Evolutionary conservation across 495 filamentous ascomycete genomes (phyloP), one percentile per base, ranked within the genome.

Genomic region (Thozetella sp.): DNA sequence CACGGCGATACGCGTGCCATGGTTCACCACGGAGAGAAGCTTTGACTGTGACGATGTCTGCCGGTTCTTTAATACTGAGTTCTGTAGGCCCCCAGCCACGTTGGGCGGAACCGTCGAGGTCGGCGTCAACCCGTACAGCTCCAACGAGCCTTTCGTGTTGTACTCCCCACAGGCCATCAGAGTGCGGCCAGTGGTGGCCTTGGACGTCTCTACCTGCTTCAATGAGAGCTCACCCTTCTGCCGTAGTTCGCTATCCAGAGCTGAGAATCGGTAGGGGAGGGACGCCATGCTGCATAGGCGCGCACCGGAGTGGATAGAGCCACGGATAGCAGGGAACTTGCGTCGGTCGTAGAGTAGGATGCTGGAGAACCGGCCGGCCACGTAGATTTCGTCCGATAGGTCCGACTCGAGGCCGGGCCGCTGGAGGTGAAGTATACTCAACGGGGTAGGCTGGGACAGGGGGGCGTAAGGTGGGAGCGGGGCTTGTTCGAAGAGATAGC

Each of bases 161-260:
- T 98, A 98, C 69, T 96, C 93, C n/a, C 93, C 94, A 58, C 90
- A 91, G 19, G 93, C 93, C 30, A 94, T 85, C 43, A 98, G 74
- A 3, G 85, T 90, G 12, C 82, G 80, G 2, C 83, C 80, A 10
- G 75, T 76, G 6, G 64, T 60, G 30, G 46, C 73, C 62, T 87
- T 87, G 40, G 79, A 77, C 51, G 74, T 76, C 15, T 66, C 69
- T 1, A 87, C 70, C 55, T 83, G 76, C 24, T 83, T 78, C 56
- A 86, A 51, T 30, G 82, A 73, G 59, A 85, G 68, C 72, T 79
- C 68, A 66, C 81, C 80, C 57, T 75, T 69, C 19, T 80, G 78
- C 22, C 86, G 78, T 1, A 86, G 70, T 56, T 88, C 82, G 57
- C 77, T 78, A 45, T 81, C 74, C 53, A 81, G 69, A 2, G 79